phyloP scores from a whole-genome alignment of 139 green algal genomes.

The Spirogloea muscicola region DNA sequence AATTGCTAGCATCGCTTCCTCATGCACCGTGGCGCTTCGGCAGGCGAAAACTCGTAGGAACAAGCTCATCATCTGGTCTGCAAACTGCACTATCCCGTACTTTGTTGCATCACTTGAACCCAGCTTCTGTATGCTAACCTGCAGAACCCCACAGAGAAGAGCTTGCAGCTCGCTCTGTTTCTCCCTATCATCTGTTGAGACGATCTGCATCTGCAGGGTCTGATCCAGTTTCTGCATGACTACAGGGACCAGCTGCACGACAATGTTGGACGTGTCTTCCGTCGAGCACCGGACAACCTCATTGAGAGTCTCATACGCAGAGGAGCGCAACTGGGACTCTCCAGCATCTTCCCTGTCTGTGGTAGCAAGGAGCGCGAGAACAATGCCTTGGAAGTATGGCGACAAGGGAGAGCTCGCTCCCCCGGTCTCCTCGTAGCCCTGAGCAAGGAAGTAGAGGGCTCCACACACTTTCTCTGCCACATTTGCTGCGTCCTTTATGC shows the following conservation, averaged over 20 bases:
- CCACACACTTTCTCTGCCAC: conserved; percentile 87
- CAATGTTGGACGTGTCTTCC: conserved; percentile 68
- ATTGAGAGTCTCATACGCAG: conserved; percentile 94
- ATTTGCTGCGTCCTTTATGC: conserved; percentile 71
- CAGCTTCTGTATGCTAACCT: conserved; percentile 81
- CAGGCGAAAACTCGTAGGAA: conserved; percentile 64
- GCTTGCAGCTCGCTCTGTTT: conserved; percentile 71
- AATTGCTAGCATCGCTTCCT: conserved; percentile 93
- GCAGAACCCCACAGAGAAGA: conserved; percentile 87
- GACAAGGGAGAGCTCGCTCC: conserved; percentile 52
- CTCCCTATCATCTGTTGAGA: conserved; percentile 59
- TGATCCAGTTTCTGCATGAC: conserved; percentile 68
- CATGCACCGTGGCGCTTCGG: conserved; percentile 68
- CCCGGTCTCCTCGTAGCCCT: conserved; percentile 31
- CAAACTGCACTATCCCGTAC: conserved; percentile 61
- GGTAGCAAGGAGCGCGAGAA: conserved; percentile 71
- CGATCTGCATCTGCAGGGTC: conserved; percentile 58
- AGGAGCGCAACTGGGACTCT: conserved; percentile 61
- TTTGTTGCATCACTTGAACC: conserved; percentile 64
- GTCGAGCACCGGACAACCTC: conserved; percentile 74
- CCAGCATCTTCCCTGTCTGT: conserved; percentile 49
- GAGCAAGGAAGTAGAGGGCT: conserved; percentile 76
- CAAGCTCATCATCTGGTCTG: conserved; percentile 75
- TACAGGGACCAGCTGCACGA: conserved; percentile 75
- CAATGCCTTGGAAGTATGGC: conserved; percentile 77